These are phyloP conservation scores for Cutaneotrichosporon sp. DNA, from an alignment of 1,284 basidiomycete genomes.

Conservation along the genomic window DNA sequence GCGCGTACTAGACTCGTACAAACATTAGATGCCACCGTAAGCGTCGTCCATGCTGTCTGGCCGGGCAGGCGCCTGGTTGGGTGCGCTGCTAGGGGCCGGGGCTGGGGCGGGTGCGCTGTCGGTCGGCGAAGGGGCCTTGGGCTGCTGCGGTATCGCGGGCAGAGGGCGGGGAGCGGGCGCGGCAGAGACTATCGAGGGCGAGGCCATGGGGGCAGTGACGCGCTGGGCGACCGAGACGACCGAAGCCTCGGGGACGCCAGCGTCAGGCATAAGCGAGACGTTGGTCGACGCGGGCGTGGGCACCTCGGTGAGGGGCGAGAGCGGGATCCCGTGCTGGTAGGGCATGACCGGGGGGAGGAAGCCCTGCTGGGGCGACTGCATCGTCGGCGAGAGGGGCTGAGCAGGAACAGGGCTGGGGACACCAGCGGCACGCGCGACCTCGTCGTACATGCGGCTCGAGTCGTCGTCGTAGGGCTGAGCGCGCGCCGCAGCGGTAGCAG, in stretches of 20 bases:
- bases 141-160: constrained; percentile 5
- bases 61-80: constrained; percentile 24
- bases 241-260: not conserved
- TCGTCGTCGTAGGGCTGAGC: constrained; percentile 28
- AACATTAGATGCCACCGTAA: constrained; percentile 47
- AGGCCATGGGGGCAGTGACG: not conserved
- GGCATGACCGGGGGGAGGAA: constrained; percentile 32
- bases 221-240: not conserved
- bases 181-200: not conserved
- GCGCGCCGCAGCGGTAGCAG: not conserved
- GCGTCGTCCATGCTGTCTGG: constrained; percentile 41
- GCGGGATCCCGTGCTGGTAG: constrained; percentile 50
- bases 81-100: constrained; percentile 36
- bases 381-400: constrained; percentile 13
- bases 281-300: constrained; percentile 30
- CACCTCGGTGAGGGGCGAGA: constrained; percentile 46
- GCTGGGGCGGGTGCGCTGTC: constrained; percentile 29
- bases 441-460: constrained; percentile 39
- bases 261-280: not conserved
- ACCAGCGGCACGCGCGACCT: constrained; percentile 44
- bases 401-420: constrained; percentile 21
- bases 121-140: constrained; percentile 1
- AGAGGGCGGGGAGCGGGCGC: too few relatives aligned
- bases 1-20: constrained; percentile 7
- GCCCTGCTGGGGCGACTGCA: constrained; percentile 16